Percentiles rank a stretch among this genome's conserved stretches.
phyloP scores from a whole-genome alignment of 2,329 filamentous ascomycete species.

The Colletotrichum magnum region DNA sequence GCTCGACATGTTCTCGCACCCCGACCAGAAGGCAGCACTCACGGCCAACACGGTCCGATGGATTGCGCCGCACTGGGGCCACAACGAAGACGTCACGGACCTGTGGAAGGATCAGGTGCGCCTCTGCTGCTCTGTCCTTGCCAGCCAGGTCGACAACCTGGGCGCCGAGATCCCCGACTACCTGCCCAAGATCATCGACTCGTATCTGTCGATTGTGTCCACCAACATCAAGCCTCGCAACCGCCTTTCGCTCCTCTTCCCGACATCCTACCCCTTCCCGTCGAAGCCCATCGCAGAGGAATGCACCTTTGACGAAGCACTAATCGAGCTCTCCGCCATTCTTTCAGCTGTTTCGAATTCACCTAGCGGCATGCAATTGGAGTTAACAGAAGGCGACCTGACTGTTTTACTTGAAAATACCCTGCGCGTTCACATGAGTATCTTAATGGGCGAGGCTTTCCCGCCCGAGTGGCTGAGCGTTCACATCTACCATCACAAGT shows the following conservation, averaged over 20 bases:
- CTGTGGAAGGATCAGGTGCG: slow-evolving; percentile 95
- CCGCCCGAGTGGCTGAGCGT: slow-evolving; percentile 92
- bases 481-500: slow-evolving; percentile 93
- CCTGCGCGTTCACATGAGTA: slow-evolving; percentile 88
- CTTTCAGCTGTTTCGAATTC: slow-evolving; percentile 86
- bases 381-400: slow-evolving; percentile 81
- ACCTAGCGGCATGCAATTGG: slow-evolving; percentile 80
- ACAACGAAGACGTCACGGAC: slow-evolving; percentile 78
- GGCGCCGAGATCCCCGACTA: slow-evolving; percentile 89
- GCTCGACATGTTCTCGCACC: slow-evolving; percentile 83
- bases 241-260: slow-evolving; percentile 89
- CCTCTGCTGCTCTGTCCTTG: slow-evolving; percentile 91
- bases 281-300: slow-evolving; percentile 75
- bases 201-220: slow-evolving; percentile 83
- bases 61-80: slow-evolving; percentile 95
- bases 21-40: slow-evolving; percentile 80
- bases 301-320: slow-evolving; percentile 82
- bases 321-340: slow-evolving; percentile 90
- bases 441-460: slow-evolving; percentile 90
- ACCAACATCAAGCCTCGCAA: slow-evolving; percentile 68
- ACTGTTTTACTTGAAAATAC: slow-evolving; percentile 82
- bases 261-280: slow-evolving; percentile 90
- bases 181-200: slow-evolving; percentile 91
- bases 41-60: slow-evolving; percentile 88
- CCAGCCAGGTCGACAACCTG: slow-evolving; percentile 84